phyloP scores from a whole-genome alignment of 1,284 basidiomycete genomes.

The Trichosporon sp. region DNA sequence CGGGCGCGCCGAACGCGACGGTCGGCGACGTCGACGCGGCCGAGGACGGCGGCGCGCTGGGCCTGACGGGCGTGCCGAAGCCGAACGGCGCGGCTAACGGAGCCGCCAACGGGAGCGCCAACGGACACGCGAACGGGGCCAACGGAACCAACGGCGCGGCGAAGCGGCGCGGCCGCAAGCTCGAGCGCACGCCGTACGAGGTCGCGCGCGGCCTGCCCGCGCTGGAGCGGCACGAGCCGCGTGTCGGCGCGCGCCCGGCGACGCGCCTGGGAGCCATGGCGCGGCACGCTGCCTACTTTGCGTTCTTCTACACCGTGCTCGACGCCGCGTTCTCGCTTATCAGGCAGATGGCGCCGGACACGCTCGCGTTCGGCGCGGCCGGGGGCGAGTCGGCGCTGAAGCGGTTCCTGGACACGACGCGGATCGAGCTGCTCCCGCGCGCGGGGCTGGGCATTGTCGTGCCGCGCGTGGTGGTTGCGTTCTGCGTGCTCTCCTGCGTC shows the following conservation, averaged over 20 bases:
- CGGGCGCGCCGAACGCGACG: constrained; percentile 5
- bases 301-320: constrained; percentile 28
- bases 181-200: background rate
- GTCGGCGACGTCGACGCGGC: background rate
- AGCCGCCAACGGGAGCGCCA: background rate
- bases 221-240: constrained; percentile 5
- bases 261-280: constrained; percentile 25
- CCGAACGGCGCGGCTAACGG: background rate
- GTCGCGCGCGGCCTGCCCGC: background rate
- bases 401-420: constrained; percentile 6
- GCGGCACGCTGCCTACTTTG: constrained; percentile 25
- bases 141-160: background rate
- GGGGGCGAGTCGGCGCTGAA: background rate
- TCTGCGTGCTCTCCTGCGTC: constrained; percentile 26
- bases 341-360: constrained; percentile 22
- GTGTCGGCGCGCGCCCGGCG: constrained; percentile 3
- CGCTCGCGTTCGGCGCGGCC: constrained; percentile 18
- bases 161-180: background rate
- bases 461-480: constrained; percentile 19
- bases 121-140: background rate
- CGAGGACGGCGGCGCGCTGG: background rate
- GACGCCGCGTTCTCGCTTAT: constrained; percentile 35
- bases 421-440: constrained; percentile 28
- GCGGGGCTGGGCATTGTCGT: constrained; percentile 13
- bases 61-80: background rate